Base-by-base conservation (phyloP, 108 stramenopile genomes). In the Cyclotella kingstonii region DNA sequence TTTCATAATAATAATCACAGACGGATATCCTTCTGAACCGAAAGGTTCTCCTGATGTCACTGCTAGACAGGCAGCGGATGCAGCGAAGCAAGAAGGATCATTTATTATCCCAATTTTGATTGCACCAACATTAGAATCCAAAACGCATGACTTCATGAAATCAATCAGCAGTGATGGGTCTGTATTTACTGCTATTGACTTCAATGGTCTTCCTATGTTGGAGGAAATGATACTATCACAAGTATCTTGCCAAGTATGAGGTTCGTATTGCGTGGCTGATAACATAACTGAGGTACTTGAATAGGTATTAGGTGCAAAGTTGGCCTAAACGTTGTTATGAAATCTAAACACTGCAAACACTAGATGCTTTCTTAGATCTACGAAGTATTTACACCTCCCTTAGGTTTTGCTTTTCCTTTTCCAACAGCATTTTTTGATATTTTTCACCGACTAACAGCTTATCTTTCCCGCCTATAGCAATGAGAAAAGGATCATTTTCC, bases 401-500 rank as follows among this genome's bases (percentile, higher is more conserved):
- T 50, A 63, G 27, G 27, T 64, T 34, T 11, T 46, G 21, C 45
- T 70, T 49, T 35, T 81, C 73, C 43, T 70, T 52, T 28, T 68
- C 73, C 41, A 91, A 65, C 17, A 87, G 51, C 68, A 78, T 77
- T 42, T 77, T 73, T 48, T 80, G 91, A 59, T 92, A 92, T n/a
- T 81, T 86, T 49, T 87, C 82, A 5, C 91, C 91, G 12, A 85
- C 84, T 1, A 89, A 56, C 19, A 86, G 54, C 47, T 82, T 84
- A 21, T 81, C 85, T 17, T 81, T 79, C 2, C 87, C 91, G n/a
- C 91, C 87, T 27, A 85, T 73, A 7, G 91, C 91, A 47, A 76
- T 57, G 12, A 92, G 65, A 73, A 92, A 89, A 14, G 91, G 91
- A 60, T 93, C 92, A 8, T 89, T 80, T 34, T 73, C 78, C n/a